Conservation (phyloP, 495 filamentous ascomycete species). For the Penicillium roqueforti region DNA sequence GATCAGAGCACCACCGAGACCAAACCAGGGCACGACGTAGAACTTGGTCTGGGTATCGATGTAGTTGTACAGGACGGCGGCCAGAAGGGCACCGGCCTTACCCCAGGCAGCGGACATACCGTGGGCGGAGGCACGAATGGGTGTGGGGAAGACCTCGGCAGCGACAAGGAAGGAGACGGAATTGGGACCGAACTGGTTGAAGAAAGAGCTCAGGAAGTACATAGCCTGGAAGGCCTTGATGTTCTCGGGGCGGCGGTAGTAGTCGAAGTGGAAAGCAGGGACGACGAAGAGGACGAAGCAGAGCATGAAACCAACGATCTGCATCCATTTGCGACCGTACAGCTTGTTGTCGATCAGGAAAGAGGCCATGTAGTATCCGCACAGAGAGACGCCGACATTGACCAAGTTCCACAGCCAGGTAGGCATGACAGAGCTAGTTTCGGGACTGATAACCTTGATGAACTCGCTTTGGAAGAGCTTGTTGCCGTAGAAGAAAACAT, state of each 20-base stretch:
- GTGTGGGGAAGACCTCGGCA: constrained; percentile 85
- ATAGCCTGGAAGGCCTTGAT: constrained; percentile 84
- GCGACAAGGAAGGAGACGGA: constrained; percentile 87
- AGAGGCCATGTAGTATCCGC: constrained; percentile 77
- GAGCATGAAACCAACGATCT: constrained; percentile 81
- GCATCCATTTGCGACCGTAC: constrained; percentile 89
- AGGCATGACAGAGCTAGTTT: constrained; percentile 63
- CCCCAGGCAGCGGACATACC: constrained; percentile 81
- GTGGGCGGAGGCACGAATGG: constrained; percentile 85
- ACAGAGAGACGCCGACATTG: constrained; percentile 78
- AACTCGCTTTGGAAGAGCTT: constrained; percentile 92
- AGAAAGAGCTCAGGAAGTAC: constrained; percentile 89
- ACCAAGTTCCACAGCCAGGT: constrained; percentile 86
- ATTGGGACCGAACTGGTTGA: constrained; percentile 96
- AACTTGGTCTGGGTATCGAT: constrained; percentile 74
- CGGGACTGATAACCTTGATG: constrained; percentile 65
- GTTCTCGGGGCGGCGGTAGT: constrained; percentile 61
- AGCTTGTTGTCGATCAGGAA: constrained; percentile 87
- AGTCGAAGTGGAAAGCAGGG: constrained; percentile 77
- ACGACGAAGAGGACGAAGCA: constrained; percentile 84
- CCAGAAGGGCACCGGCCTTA: constrained; percentile 79
- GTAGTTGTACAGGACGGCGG: constrained; percentile 83
- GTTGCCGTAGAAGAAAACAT: constrained; percentile 97
- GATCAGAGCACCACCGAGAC: constrained; percentile 71
- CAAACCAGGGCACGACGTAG: constrained; percentile 89